Base-by-base conservation (phyloP, 2,329 filamentous ascomycete species). In the Aureobasidium namibiae region DNA sequence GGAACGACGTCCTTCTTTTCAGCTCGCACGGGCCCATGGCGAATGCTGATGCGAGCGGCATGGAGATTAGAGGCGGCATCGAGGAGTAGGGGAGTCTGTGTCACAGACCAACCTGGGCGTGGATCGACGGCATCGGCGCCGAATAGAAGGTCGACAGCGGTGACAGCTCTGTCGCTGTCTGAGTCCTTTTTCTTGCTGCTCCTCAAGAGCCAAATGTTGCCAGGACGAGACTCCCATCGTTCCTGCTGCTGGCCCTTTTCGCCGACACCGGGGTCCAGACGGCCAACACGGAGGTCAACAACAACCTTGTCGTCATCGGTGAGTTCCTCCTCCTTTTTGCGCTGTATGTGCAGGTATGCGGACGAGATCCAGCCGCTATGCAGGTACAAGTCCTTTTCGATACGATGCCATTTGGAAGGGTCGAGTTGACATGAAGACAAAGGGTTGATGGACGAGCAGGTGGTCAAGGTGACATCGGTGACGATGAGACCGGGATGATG, bases 51-150 rank as follows among this genome's bases (percentile, higher is more conserved):
- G 61, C 92, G 86, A 23, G 89, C 84, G 63, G 87, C 85, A 24
- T 86, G 84, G 10, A 82, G 75, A 38, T 84, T 80, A 33, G 81
- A 76, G 29, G 80, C 77, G 4, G 80, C 80, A 64, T 89, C 83
- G 61, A 96, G 75, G 52, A 92, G 75, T 59, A 97, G 73, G 10
- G 88, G 83, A 8, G 83, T 88, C 61, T 89, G 87, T 53, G 84
- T 85, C 44, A 96, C 80, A 60, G 85, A 78, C 94, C 95, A 99
- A 31, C 89, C 89, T 1, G 86, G 82, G 60, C 94, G 84, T 5
- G 90, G 92, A 70, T 99, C 94, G 33, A 92, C 89, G 10, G 92
- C 92, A 70, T 96, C 92, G 21, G 92, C 85, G 21, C 92, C 92
- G 68, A 95, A 96, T 7, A 96, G 78, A 5, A 96, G 84, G 69